These are phyloP conservation scores for Acacia confusa DNA, from an alignment of 306 rosid species.

Conservation along the genomic window DNA sequence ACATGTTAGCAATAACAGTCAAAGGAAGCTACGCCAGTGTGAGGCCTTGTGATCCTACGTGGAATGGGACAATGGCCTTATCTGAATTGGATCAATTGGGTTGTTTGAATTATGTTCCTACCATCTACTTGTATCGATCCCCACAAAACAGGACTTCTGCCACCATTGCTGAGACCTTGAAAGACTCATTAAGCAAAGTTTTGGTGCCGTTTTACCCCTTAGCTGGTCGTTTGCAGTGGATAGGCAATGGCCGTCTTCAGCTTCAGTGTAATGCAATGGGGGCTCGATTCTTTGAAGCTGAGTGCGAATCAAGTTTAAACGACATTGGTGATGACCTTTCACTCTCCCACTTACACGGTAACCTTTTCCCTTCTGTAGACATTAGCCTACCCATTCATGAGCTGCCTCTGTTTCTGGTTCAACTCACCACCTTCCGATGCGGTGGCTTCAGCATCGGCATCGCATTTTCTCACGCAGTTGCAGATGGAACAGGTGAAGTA, in stretches of 20 bases:
- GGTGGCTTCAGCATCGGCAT: slow-evolving; percentile 9
- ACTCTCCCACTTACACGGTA: slow-evolving; percentile 9
- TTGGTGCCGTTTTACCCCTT: slow-evolving; percentile 65
- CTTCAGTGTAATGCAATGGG: slow-evolving; percentile 60
- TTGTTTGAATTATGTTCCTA: slow-evolving; percentile 46
- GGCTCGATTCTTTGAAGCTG: slow-evolving; percentile 49
- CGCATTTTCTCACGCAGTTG: slow-evolving; percentile 46
- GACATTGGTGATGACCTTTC: slow-evolving; percentile 47
- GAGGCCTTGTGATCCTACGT: slow-evolving; percentile 46
- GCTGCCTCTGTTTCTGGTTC: too few relatives aligned
- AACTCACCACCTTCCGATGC: too few relatives aligned
- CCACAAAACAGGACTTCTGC: neutral
- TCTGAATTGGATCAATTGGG: slow-evolving; percentile 67
- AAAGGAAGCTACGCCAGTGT: slow-evolving; percentile 34
- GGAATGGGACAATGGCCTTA: slow-evolving; percentile 40
- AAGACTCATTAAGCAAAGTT: slow-evolving; percentile 43
- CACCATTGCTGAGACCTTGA: slow-evolving; percentile 38
- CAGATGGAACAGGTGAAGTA: slow-evolving; percentile 47
- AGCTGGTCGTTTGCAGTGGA: slow-evolving; percentile 61
- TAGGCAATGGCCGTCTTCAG: slow-evolving; percentile 48
- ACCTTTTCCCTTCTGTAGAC: slow-evolving; percentile 44
- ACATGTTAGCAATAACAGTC: slow-evolving; percentile 38
- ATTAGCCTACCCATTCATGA: slow-evolving; percentile 48
- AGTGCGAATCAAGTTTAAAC: slow-evolving; percentile 28
- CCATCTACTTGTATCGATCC: slow-evolving; percentile 50